These are phyloP conservation scores for Didymella lethalis DNA, from an alignment of 2,329 filamentous ascomycete genomes.

Conservation along the genomic window DNA sequence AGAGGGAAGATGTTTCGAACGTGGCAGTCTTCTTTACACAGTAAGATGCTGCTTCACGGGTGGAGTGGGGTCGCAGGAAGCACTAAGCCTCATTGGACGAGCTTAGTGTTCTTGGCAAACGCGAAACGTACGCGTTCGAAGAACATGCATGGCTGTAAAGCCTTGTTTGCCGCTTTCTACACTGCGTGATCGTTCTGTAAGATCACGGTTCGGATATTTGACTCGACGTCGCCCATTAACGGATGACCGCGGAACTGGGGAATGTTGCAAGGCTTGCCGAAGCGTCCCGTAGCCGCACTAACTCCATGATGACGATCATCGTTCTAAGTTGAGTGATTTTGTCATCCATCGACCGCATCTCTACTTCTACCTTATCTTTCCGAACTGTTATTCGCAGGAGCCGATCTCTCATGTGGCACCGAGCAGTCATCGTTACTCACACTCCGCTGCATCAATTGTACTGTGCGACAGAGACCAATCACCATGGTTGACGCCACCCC, in stretches of 20 bases:
- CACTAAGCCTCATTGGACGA: background rate
- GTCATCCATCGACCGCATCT: conserved; percentile 9
- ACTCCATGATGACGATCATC: conserved; percentile 22
- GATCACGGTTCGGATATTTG: background rate
- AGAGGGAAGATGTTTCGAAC: too few relatives aligned
- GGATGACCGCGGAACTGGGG: conserved; percentile 16
- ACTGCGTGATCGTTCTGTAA: background rate
- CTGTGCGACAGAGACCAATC: background rate
- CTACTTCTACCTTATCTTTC: background rate
- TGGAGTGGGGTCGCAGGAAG: background rate
- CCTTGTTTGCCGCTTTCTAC: background rate
- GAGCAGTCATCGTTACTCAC: background rate
- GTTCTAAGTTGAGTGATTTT: conserved; percentile 16
- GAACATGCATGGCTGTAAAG: background rate
- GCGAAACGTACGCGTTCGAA: conserved; percentile 5
- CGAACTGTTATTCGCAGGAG: background rate
- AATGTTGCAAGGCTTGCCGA: conserved; percentile 10
- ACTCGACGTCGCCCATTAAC: background rate
- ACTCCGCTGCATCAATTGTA: background rate
- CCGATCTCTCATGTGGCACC: conserved; percentile 2
- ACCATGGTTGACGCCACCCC: conserved; percentile 30
- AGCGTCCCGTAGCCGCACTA: conserved; percentile 18
- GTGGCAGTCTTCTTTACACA: too few relatives aligned
- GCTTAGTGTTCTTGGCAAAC: conserved; percentile 13
- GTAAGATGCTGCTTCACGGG: background rate